Base-by-base conservation (phyloP, 495 filamentous ascomycete species). In the Immersiella caudata region DNA sequence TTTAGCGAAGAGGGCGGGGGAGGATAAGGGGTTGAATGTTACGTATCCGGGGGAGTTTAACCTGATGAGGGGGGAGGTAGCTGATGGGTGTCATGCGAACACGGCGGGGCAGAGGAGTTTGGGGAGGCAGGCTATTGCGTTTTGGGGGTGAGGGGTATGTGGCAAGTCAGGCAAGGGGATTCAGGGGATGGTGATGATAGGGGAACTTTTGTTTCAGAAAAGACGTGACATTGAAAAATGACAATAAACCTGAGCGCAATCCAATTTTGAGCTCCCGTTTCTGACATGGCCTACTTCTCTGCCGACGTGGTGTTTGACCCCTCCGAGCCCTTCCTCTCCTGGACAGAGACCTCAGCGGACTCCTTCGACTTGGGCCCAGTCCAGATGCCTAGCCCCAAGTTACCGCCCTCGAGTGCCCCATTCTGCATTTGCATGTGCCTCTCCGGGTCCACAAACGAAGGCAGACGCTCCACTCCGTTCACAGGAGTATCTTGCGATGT, bases 61-160 rank as follows among this genome's bases (percentile, higher is more conserved):
- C 54, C 68, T 76, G 29, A 58, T 69, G 57, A 68, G 26, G 35
- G 70, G 64, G 25, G 74, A 76, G 69, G 70, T 74, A 16, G 40
- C 55, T 67, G 70, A 76, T 52, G 72, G 70, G 6, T 76, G 74
- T 40, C 74, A 74, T 35, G 72, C 72, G 5, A 72, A 76, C 27
- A 71, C 70, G 18, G 74, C 67, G 8, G 72, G 74, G 1, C 74
- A 74, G 70, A 3, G 29, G 36, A 71, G 68, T 1, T 52, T 74
- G 65, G 72, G 74, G 0, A 65, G 69, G n/a, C 74, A 74, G 62
- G 72, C 72, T 14, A n/a, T 73, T 20, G 72, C 70, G 1, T 73
- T 70, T 20, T 73, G 68, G 72, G 74, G 72, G n/a, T 76, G 29
- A 33, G 29, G n/a, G n/a, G n/a, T n/a, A n/a, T n/a, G n/a, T n/a